Conservation (phyloP, 2,329 filamentous ascomycete species). For the Rutstroemia sp. region DNA sequence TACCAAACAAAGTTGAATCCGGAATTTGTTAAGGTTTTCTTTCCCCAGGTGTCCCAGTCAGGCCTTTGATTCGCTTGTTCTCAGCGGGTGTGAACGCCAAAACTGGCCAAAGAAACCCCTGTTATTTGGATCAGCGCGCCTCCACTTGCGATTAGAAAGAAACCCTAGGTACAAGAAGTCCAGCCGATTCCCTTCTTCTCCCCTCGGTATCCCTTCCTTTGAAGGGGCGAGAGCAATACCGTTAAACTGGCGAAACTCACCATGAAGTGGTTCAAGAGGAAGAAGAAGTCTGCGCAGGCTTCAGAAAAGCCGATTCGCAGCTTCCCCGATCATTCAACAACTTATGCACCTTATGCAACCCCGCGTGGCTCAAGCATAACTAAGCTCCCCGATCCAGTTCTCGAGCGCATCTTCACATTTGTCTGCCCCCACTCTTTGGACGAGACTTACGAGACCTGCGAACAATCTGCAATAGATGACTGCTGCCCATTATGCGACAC, state of each 20-base stretch:
- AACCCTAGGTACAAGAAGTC: too few species aligned
- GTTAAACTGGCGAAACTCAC: conserved; percentile 7
- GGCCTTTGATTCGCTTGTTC: too few species aligned
- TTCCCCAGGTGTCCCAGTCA: too few species aligned
- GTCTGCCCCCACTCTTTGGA: conserved; percentile 81
- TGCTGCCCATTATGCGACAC: conserved; percentile 91
- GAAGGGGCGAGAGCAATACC: background rate
- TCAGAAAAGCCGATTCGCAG: conserved; percentile 6
- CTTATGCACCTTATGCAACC: conserved; percentile 7
- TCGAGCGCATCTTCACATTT: conserved; percentile 70
- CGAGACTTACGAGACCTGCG: conserved; percentile 71
- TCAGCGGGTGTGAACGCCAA: too few species aligned
- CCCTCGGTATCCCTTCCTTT: conserved; percentile 1
- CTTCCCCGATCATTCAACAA: background rate
- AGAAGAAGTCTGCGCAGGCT: conserved; percentile 3
- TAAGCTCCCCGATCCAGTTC: conserved; percentile 57
- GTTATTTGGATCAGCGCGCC: too few species aligned
- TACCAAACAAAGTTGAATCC: too few species aligned
- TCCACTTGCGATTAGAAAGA: too few species aligned
- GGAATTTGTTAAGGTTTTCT: too few species aligned
- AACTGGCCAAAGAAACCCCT: too few species aligned
- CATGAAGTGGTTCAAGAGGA: conserved; percentile 9
- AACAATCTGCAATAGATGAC: conserved; percentile 70
- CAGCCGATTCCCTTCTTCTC: background rate
- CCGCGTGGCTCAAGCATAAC: conserved; percentile 11